Evolutionary conservation across 1,284 basidiomycete genomes (phyloP), one percentile per base, ranked within the genome.

Genomic region (Somion occarium): DNA sequence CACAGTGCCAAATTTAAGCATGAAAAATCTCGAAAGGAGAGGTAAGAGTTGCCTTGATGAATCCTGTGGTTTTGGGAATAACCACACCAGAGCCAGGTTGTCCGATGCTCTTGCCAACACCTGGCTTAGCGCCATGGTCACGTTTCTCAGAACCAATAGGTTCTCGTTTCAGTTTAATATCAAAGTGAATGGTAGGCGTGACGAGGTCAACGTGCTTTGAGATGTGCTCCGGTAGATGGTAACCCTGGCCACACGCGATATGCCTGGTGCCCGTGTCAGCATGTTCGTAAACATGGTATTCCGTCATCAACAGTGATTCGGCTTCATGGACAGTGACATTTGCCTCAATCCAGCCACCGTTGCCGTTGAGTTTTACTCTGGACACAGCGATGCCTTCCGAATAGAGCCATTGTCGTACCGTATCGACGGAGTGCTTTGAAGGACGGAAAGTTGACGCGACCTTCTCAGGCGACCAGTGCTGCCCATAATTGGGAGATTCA

Each of bases 241-340:
- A 63, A 19, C 53, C 60, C 18, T 50, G 45, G 30, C 52, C 54
- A 53, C 61, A 63, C 2, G 69, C 74, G 69, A 56, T 30, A 44
- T 59, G 61, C 48, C 58, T 48, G 60, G 60, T 58, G 18, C 73
- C 72, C 19, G 56, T 61, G 27, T 55, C 55, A 7, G 59, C 59
- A 58, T 78, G 75, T 41, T 60, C 58, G 57, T 73, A 79, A 13
- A 74, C 64, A 55, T 71, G 64, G 60, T 79, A 80, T 52, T 76
- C 66, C 1, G 76, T 71, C 44, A 64, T 64, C 42, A 80, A 61
- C 12, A 80, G 64, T 22, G 60, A 47, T 58, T 79, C 76, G 2
- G 74, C 73, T 54, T 78, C 73, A 39, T 62, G 67, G 9, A 76
- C 64, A 3, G 71, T 73, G 5, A 70, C 68, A 51, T 76, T 70